phyloP scores from a whole-genome alignment of 176 grass and related monocot genomes.

The Melocanna baccifera region DNA sequence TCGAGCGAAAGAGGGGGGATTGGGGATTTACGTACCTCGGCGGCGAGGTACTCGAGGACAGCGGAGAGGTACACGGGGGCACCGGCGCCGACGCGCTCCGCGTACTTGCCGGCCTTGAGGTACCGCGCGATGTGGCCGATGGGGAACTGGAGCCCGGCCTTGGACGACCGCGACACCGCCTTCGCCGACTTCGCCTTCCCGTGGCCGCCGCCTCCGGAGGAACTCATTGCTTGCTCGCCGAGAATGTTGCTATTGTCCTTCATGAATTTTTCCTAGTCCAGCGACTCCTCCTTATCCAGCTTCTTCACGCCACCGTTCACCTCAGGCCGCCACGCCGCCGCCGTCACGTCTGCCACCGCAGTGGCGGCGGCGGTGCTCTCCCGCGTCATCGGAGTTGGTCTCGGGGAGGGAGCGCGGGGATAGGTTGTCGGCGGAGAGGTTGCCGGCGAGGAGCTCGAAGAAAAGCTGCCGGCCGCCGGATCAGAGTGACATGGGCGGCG shows the following conservation, averaged over 20 bases:
- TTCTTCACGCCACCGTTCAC: slow-evolving; percentile 48
- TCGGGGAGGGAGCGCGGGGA: slow-evolving; percentile 42
- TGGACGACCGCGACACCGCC: slow-evolving; percentile 45
- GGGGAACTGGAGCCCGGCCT: slow-evolving; percentile 82
- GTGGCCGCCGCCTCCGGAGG: slow-evolving; percentile 12
- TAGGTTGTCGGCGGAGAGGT: slow-evolving; percentile 26
- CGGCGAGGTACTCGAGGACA: slow-evolving; percentile 85
- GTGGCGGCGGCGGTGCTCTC: slow-evolving; percentile 40
- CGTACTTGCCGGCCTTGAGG: slow-evolving; percentile 84
- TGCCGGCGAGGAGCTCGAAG: slow-evolving; percentile 74
- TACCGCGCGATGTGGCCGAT: slow-evolving; percentile 67
- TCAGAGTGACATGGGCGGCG: slow-evolving; percentile 57
- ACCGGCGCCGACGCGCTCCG: slow-evolving; percentile 63
- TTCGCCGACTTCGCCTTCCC: slow-evolving; percentile 54
- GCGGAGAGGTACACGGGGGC: slow-evolving; percentile 77
- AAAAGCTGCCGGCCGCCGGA: slow-evolving; percentile 57
- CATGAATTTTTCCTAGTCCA: slow-evolving; percentile 80
- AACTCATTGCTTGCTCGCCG: slow-evolving; percentile 65
- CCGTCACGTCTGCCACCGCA: slow-evolving; percentile 8
- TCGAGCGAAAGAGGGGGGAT: no score
- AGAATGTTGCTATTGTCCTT: slow-evolving; percentile 52
- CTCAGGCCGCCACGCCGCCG: slow-evolving; percentile 34
- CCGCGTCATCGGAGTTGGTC: slow-evolving; percentile 22
- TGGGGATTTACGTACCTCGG: no score
- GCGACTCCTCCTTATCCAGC: slow-evolving; percentile 72